Conservation (phyloP, 2,329 filamentous ascomycete genomes). For the Colletotrichum lupini region DNA sequence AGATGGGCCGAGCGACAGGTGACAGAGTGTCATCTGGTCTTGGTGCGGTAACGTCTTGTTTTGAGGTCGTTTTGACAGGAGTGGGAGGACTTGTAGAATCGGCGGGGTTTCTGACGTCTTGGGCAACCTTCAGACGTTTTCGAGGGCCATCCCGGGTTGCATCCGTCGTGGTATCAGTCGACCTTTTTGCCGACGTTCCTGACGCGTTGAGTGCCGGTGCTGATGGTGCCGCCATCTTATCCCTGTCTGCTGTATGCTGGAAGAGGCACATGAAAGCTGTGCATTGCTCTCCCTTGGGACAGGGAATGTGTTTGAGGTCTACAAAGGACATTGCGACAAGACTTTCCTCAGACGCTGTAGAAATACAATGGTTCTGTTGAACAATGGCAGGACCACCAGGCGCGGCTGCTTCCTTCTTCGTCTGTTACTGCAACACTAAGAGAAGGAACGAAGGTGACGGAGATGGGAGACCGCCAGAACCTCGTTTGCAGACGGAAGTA, state of each 20-base stretch:
- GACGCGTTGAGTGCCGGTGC: conserved; percentile 17
- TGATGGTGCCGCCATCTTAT: conserved; percentile 33
- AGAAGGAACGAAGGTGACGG: not conserved
- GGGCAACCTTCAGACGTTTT: conserved; percentile 44
- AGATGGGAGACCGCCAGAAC: not conserved
- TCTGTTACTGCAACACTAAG: not conserved
- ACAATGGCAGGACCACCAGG: conserved; percentile 41
- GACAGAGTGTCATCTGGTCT: conserved; percentile 37
- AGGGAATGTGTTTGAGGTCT: conserved; percentile 60
- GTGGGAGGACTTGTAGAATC: conserved; percentile 23
- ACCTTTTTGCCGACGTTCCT: conserved; percentile 29
- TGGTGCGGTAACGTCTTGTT: conserved; percentile 31
- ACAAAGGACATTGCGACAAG: conserved; percentile 36
- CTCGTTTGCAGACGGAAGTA: not conserved
- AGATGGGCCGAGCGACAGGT: conserved; percentile 44
- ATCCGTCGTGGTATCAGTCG: conserved; percentile 28
- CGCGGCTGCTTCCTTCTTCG: not conserved
- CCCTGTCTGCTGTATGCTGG: conserved; percentile 52
- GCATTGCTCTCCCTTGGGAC: conserved; percentile 59
- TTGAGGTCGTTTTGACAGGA: conserved; percentile 35
- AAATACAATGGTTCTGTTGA: not conserved
- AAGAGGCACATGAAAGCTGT: conserved; percentile 64
- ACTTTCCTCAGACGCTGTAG: conserved; percentile 10
- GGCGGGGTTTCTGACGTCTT: conserved; percentile 32
- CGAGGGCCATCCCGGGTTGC: conserved; percentile 44